phyloP scores from a whole-genome alignment of 305 asterid genomes.

The Petunia hybrid region DNA sequence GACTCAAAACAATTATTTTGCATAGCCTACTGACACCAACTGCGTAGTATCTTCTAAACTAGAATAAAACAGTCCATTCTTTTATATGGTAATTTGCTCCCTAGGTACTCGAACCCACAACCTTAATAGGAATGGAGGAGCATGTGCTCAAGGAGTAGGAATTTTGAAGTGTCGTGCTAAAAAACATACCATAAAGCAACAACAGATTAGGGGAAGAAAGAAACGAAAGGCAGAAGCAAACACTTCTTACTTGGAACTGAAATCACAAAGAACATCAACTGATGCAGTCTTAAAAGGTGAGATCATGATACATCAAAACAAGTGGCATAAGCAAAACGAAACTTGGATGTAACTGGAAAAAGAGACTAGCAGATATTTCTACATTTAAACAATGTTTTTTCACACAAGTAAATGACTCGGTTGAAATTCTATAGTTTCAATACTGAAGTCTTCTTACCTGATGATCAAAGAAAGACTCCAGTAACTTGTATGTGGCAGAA shows the following conservation, averaged over 20 bases:
- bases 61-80: not conserved
- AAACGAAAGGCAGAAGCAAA: not conserved
- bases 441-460: conserved; percentile 53
- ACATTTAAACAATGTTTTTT: not conserved
- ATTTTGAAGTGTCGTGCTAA: not conserved
- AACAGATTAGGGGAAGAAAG: not conserved
- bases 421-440: not conserved
- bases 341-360: not conserved
- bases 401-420: not conserved
- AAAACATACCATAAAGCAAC: not conserved
- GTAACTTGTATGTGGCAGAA: conserved; percentile 58
- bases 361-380: not conserved
- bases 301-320: too few relatives aligned
- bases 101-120: too few relatives aligned
- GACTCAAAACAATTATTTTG: not conserved
- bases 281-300: too few relatives aligned
- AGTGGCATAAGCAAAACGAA: too few relatives aligned
- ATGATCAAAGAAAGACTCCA: conserved; percentile 67
- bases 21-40: not conserved
- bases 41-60: not conserved
- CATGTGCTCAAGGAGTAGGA: not conserved
- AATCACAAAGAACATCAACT: not conserved
- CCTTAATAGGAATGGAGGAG: not conserved
- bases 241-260: not conserved
- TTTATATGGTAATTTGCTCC: too few relatives aligned